These are phyloP conservation scores for Xylaria bambusicola DNA, from an alignment of 495 filamentous ascomycete genomes.

Conservation along the genomic window DNA sequence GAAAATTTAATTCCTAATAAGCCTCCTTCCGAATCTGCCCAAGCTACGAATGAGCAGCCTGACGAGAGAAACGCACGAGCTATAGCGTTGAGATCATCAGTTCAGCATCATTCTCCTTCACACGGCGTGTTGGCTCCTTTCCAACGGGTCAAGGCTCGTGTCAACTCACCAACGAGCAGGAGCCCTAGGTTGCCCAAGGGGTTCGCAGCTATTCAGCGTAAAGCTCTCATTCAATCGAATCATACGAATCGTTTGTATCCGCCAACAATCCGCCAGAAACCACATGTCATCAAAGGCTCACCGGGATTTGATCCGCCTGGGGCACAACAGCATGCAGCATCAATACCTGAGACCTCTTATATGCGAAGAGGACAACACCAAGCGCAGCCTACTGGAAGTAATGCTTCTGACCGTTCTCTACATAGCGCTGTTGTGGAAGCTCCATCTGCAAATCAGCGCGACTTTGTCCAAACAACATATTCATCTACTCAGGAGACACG, in stretches of 20 bases:
- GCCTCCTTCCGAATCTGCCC: background rate
- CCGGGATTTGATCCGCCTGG: background rate
- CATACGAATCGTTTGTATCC: background rate
- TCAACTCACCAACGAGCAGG: background rate
- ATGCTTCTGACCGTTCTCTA: background rate
- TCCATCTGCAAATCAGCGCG: background rate
- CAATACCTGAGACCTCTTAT: background rate
- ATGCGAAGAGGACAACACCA: background rate
- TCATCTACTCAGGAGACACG: background rate
- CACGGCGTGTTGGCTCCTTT: background rate
- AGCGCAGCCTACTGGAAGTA: background rate
- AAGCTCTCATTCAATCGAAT: conserved; percentile 26
- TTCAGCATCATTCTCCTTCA: background rate
- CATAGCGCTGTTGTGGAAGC: background rate
- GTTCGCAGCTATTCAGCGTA: conserved; percentile 24
- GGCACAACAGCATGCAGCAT: no score
- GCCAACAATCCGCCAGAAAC: background rate
- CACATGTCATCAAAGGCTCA: background rate
- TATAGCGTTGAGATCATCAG: background rate
- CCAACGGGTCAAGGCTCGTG: background rate
- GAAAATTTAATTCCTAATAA: background rate
- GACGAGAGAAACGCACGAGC: background rate
- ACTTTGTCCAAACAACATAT: background rate
- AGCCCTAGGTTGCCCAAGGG: conserved; percentile 24
- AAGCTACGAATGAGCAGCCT: background rate